Percentiles rank a stretch among this genome's conserved stretches.
Conservation (phyloP, 345 rosid genomes). For the Nasturtium officinale region DNA sequence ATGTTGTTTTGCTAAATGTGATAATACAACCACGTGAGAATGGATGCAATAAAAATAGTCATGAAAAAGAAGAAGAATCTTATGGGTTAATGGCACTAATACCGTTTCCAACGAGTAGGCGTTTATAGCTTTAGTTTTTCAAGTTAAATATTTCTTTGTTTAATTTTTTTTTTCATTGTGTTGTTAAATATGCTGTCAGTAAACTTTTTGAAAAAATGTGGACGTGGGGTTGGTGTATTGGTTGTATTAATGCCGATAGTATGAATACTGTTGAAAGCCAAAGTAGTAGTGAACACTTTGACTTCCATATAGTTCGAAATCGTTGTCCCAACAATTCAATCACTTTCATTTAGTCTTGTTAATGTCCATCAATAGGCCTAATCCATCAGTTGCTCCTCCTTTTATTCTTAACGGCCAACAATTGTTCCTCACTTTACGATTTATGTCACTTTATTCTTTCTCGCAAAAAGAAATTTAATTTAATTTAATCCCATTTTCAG, state of each 20-base stretch:
- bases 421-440: constrained; percentile 15
- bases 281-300: constrained; percentile 16
- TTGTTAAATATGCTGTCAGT: neutral
- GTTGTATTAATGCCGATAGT: neutral
- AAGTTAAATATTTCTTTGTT: neutral
- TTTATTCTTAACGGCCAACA: constrained; percentile 12
- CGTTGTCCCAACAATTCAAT: constrained; percentile 20
- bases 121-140: neutral
- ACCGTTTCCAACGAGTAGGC: neutral
- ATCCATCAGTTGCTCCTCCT: constrained; percentile 12
- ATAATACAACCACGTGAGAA: constrained; percentile 4
- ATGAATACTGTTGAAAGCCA: neutral
- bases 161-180: neutral
- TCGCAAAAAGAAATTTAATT: no score
- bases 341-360: constrained; percentile 25
- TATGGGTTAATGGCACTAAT: neutral
- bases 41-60: neutral
- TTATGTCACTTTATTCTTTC: constrained; percentile 1
- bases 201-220: no score
- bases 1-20: neutral
- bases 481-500: neutral
- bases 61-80: neutral
- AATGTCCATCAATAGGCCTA: constrained; percentile 21
- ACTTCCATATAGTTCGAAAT: constrained; percentile 25
- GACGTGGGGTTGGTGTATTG: neutral